Conservation (phyloP, 2,329 filamentous ascomycete genomes). For the Fusarium brachygibbosum region DNA sequence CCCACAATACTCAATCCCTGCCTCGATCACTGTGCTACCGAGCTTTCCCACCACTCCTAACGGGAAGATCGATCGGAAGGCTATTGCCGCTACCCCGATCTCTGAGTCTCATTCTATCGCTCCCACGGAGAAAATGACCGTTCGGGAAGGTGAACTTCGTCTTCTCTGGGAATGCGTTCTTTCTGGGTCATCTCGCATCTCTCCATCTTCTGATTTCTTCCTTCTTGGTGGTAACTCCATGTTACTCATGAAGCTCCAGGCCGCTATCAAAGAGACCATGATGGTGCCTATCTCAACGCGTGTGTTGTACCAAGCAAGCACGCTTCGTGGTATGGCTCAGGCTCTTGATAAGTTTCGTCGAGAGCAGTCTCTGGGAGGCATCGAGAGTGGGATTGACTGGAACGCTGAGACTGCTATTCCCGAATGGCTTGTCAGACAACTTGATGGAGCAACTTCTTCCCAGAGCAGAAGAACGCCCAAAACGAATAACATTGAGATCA, state of each 20-base stretch:
- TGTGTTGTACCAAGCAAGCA: background rate
- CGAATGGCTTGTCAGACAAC: background rate
- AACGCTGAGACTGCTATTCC: background rate
- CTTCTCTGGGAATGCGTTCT: conserved; percentile 8
- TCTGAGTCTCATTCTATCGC: background rate
- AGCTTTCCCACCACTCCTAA: conserved; percentile 1
- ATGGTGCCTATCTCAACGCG: background rate
- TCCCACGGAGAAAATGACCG: background rate
- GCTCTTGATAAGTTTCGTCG: background rate
- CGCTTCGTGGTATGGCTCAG: background rate
- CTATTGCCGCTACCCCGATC: background rate
- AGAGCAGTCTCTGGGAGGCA: background rate
- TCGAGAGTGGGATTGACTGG: background rate
- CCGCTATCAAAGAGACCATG: conserved; percentile 8
- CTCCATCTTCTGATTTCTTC: conserved; percentile 12
- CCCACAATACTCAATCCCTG: conserved; percentile 2
- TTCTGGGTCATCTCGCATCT: background rate
- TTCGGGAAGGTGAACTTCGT: background rate
- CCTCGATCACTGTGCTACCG: background rate
- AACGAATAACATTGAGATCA: background rate
- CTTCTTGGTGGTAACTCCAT: conserved; percentile 11
- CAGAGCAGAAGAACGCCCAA: background rate
- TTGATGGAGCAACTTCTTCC: background rate
- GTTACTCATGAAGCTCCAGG: conserved; percentile 13
- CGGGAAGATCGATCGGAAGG: conserved; percentile 3